A percentile compares a stretch with the other conserved stretches of the same genome.
phyloP scores from a whole-genome alignment of 2,329 filamentous ascomycete genomes.

The Bipolaris zeicola region DNA sequence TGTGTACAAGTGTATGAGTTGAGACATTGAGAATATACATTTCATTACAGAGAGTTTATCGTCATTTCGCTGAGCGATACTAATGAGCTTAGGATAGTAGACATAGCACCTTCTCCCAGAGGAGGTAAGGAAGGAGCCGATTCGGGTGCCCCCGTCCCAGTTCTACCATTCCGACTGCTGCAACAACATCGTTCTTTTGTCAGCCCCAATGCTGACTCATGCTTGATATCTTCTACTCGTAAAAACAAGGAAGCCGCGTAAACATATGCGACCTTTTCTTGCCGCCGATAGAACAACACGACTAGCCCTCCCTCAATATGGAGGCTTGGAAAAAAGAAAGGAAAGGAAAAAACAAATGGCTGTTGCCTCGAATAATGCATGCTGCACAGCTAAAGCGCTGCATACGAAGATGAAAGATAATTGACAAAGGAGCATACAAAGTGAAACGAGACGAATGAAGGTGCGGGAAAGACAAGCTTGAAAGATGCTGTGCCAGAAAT shows the following conservation, averaged over 20 bases:
- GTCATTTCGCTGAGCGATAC: conserved; percentile 6
- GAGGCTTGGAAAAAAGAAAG: background rate
- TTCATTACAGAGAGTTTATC: conserved; percentile 17
- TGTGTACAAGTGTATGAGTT: background rate
- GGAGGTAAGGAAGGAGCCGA: background rate
- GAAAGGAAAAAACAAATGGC: conserved; percentile 3
- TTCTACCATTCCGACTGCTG: background rate
- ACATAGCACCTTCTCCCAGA: conserved; percentile 1
- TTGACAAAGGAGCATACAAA: conserved; percentile 2
- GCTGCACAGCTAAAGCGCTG: background rate
- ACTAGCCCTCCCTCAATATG: conserved; percentile 5
- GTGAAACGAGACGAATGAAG: conserved; percentile 5
- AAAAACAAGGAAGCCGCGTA: conserved; percentile 8
- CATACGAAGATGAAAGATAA: conserved; percentile 4
- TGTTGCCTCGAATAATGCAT: conserved; percentile 3
- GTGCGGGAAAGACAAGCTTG: conserved; percentile 5
- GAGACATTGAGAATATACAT: conserved; percentile 16
- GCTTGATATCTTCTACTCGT: conserved; percentile 2
- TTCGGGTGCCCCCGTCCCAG: background rate
- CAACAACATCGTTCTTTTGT: background rate
- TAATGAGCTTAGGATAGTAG: conserved; percentile 7
- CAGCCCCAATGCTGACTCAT: background rate
- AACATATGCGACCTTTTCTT: conserved; percentile 6
- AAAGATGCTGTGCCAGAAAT: conserved; percentile 6
- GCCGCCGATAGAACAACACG: conserved; percentile 10